A percentile compares a stretch with the other conserved stretches of the same genome.
These are phyloP conservation scores for Teratosphaeriaceae sp. DNA, from an alignment of 2,329 filamentous ascomycete genomes.

Conservation along the genomic window DNA sequence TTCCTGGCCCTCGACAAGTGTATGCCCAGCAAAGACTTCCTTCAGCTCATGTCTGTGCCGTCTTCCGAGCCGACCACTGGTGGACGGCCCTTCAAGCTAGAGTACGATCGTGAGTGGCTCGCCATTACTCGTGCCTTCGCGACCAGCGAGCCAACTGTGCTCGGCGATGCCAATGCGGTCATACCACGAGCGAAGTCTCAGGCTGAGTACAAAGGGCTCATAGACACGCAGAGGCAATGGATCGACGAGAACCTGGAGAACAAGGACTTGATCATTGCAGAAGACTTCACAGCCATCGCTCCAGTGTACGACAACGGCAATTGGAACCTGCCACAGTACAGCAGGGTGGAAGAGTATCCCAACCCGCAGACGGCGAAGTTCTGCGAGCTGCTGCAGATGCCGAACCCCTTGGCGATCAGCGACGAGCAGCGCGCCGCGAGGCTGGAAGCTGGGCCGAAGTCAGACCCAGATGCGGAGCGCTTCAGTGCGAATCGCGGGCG, in stretches of 20 bases:
- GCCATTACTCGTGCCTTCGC: slow-evolving; percentile 84
- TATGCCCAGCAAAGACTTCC: slow-evolving; percentile 68
- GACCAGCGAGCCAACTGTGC: slow-evolving; percentile 46
- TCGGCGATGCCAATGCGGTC: slow-evolving; percentile 54
- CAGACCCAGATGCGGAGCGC: slow-evolving; percentile 22
- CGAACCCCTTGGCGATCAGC: slow-evolving; percentile 68
- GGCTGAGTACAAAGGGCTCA: slow-evolving; percentile 45
- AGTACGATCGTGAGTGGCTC: slow-evolving; percentile 93
- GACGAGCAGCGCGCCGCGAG: slow-evolving; percentile 61
- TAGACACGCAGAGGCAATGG: slow-evolving; percentile 70
- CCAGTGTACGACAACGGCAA: slow-evolving; percentile 53
- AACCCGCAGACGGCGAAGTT: slow-evolving; percentile 82
- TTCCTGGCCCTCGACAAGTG: slow-evolving; percentile 95
- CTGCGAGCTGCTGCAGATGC: slow-evolving; percentile 69
- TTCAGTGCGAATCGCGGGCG: slow-evolving; percentile 14
- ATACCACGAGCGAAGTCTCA: slow-evolving; percentile 50
- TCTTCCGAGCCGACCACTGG: slow-evolving; percentile 33
- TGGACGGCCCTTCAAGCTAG: slow-evolving; percentile 51
- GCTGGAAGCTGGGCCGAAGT: slow-evolving; percentile 51
- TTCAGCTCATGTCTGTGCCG: slow-evolving; percentile 66
- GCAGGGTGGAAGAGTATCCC: slow-evolving; percentile 58
- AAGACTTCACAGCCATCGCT: slow-evolving; percentile 72
- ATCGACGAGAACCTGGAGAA: slow-evolving; percentile 61
- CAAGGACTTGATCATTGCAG: slow-evolving; percentile 57
- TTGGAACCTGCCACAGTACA: slow-evolving; percentile 21